Evolutionary conservation across 352 stramenopile genomes (phyloP).

Genomic region (Thraustochytrium sp.): DNA sequence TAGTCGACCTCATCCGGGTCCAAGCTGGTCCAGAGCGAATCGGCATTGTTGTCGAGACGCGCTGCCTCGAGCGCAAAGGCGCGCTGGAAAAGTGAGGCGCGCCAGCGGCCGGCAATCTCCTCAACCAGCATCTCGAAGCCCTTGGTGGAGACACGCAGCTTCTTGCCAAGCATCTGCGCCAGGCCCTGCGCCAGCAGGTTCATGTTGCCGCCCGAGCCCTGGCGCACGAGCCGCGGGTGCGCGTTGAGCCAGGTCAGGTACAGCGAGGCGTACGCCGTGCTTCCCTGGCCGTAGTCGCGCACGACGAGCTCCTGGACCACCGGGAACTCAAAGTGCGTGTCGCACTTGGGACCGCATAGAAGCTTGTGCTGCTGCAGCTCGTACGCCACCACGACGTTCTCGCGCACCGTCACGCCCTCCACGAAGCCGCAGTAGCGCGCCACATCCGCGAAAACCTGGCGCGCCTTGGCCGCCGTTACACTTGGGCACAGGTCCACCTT

Average conservation of each 20-base stretch:
- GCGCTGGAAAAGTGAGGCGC: conserved; percentile 20
- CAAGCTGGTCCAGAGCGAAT: conserved; percentile 5
- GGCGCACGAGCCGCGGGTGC: neutral
- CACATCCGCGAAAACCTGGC: conserved; percentile 17
- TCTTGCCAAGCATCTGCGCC: neutral
- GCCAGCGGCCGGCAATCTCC: conserved; percentile 26
- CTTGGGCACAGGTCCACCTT: conserved; percentile 31
- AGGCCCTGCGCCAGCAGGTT: neutral
- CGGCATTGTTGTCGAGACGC: neutral
- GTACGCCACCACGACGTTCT: neutral
- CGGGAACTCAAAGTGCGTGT: conserved; percentile 8
- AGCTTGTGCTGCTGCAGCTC: neutral
- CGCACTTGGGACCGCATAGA: neutral
- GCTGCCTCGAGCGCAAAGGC: conserved; percentile 8
- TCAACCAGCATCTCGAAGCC: neutral
- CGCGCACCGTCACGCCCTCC: neutral
- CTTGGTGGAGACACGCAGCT: neutral
- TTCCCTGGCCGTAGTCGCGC: neutral
- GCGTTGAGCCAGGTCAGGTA: neutral
- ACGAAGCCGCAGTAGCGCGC: neutral
- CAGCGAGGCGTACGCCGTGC: neutral
- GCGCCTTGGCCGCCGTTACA: neutral
- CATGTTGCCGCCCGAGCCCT: neutral
- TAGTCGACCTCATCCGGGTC: conserved; percentile 24
- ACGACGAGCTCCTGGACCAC: conserved; percentile 21